These are phyloP conservation scores for Zymoseptoria brevis DNA, from an alignment of 2,329 filamentous ascomycete species.

Conservation along the genomic window DNA sequence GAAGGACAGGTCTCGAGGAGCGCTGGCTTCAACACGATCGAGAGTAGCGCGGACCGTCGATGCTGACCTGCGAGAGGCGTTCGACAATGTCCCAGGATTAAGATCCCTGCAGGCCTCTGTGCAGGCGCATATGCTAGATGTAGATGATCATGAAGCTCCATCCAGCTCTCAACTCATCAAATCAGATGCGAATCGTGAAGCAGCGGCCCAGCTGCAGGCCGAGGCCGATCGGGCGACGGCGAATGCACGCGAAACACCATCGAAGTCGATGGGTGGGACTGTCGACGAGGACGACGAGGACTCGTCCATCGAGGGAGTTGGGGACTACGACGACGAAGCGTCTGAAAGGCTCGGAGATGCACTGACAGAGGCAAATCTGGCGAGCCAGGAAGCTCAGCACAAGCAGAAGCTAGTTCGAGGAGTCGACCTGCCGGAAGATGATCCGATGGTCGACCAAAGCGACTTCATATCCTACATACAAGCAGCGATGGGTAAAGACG, in stretches of 20 bases:
- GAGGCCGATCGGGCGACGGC: not conserved
- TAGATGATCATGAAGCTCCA: not conserved
- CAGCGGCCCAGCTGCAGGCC: not conserved
- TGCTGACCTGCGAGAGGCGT: not conserved
- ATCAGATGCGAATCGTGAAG: constrained; percentile 3
- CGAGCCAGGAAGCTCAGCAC: constrained; percentile 25
- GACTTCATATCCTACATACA: constrained; percentile 9
- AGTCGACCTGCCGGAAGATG: constrained; percentile 25
- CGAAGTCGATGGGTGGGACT: not conserved
- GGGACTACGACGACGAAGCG: not conserved
- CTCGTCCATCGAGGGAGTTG: not conserved
- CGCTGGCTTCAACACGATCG: not conserved
- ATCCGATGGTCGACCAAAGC: constrained; percentile 23
- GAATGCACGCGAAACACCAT: not conserved
- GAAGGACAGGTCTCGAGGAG: not conserved
- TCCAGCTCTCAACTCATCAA: not conserved
- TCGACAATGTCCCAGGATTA: not conserved
- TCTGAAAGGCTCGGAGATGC: constrained; percentile 6
- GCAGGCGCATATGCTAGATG: not conserved
- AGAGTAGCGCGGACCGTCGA: not conserved
- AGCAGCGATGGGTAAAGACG: not conserved
- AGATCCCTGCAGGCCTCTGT: not conserved
- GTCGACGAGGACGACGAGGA: not conserved
- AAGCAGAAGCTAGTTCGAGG: constrained; percentile 16
- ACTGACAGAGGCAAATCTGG: constrained; percentile 28